Conservation (phyloP, 495 filamentous ascomycete genomes). For the Aspergillus coremiiformis region DNA sequence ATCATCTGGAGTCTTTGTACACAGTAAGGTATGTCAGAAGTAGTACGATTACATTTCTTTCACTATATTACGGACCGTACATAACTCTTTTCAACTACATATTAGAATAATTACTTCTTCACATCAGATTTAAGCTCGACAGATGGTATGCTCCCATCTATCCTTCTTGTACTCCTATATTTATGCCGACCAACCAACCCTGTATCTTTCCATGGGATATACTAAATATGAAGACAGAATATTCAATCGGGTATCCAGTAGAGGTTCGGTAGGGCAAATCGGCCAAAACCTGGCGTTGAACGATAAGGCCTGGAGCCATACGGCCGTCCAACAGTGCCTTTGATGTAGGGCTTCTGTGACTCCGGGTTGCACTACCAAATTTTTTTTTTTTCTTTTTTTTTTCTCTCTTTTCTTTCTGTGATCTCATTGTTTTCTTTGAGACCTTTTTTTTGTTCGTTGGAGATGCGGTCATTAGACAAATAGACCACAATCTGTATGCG, state of each 20-base stretch:
- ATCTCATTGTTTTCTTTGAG: neutral
- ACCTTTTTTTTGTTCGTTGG: neutral
- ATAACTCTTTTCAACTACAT: neutral
- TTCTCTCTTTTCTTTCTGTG: neutral
- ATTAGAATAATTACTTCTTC: neutral
- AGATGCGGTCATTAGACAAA: neutral
- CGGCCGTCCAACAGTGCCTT: neutral
- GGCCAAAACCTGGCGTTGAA: conserved; percentile 27
- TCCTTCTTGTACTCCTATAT: conserved; percentile 2
- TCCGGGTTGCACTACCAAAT: conserved; percentile 1
- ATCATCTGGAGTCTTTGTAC: too few species aligned
- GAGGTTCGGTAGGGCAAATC: conserved; percentile 13
- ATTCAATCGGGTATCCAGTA: conserved; percentile 39
- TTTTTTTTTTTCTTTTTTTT: neutral
- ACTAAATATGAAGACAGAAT: conserved; percentile 11
- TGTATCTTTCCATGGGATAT: conserved; percentile 2
- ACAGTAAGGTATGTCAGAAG: too few species aligned
- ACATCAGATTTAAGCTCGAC: neutral
- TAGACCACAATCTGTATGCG: neutral
- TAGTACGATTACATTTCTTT: too few species aligned
- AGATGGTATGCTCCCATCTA: neutral
- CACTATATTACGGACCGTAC: too few species aligned
- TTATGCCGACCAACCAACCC: neutral
- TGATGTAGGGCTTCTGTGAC: conserved; percentile 8
- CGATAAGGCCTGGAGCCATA: conserved; percentile 5